phyloP scores from a whole-genome alignment of 148 eudicot genomes.

The Nyssa sinensis region DNA sequence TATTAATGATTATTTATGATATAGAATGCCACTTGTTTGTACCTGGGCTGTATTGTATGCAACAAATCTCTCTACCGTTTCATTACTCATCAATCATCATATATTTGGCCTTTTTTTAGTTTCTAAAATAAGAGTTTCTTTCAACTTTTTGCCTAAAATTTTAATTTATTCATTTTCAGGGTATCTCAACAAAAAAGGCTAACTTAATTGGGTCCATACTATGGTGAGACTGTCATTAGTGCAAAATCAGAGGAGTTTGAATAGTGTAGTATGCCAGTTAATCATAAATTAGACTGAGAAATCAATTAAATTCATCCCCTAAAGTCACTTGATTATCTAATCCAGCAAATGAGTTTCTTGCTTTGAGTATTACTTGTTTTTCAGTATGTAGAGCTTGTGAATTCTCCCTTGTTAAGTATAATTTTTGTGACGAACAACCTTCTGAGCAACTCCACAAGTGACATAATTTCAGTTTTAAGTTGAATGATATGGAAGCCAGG shows the following conservation, averaged over 20 bases:
- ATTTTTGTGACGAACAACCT: not conserved
- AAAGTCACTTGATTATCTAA: not conserved
- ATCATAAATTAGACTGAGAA: not conserved
- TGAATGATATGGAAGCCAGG: constrained; percentile 1
- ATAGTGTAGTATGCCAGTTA: not conserved
- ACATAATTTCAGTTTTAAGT: not conserved
- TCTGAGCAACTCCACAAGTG: not conserved
- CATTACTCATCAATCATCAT: not conserved
- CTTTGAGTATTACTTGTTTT: not conserved
- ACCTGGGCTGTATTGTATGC: too few relatives aligned
- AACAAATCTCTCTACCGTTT: not conserved
- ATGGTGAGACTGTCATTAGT: not conserved
- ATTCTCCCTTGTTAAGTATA: not conserved
- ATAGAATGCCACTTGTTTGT: not conserved
- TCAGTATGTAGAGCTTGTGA: not conserved
- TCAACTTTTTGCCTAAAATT: not conserved
- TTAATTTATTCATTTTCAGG: constrained; percentile 1
- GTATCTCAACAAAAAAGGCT: not conserved
- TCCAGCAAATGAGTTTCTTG: not conserved
- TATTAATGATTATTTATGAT: not conserved
- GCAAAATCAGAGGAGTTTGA: not conserved
- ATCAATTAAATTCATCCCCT: not conserved
- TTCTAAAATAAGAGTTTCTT: not conserved
- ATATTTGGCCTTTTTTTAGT: too few relatives aligned
- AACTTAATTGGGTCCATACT: not conserved